Percentiles rank a stretch among this genome's conserved stretches.
phyloP scores from a whole-genome alignment of 768 basidiomycete species.

The Suillus lakei region DNA sequence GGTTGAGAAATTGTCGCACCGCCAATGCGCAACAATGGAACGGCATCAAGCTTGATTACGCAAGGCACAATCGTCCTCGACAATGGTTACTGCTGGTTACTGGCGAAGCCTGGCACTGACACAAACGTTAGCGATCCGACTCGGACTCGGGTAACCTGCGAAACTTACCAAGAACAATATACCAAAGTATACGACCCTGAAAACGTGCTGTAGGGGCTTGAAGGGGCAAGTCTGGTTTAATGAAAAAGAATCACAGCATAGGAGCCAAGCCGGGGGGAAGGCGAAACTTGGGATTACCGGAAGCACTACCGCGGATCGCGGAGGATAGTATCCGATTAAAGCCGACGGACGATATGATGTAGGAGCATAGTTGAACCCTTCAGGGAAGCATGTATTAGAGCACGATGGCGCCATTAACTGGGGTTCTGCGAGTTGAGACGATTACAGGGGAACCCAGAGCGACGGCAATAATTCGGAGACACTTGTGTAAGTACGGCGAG shows the following conservation, averaged over 20 bases:
- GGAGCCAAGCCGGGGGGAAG: too few species aligned
- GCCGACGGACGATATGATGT: not conserved
- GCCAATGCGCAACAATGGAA: not conserved
- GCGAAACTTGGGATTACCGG: not conserved
- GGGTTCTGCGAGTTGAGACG: not conserved
- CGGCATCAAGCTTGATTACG: not conserved
- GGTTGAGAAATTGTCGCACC: not conserved
- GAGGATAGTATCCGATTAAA: not conserved
- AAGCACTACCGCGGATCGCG: not conserved
- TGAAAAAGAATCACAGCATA: not conserved
- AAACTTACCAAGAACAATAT: not conserved
- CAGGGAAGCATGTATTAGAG: not conserved
- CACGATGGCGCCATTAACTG: not conserved
- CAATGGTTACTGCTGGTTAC: not conserved
- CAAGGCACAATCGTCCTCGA: not conserved
- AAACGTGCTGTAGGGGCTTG: not conserved
- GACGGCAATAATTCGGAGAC: not conserved
- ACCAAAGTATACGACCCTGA: constrained; percentile 5
- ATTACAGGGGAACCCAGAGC: too few species aligned
- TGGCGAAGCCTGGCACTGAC: not conserved
- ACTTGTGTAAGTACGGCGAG: not conserved
- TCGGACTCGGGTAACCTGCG: not conserved
- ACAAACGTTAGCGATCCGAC: not conserved
- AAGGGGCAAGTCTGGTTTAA: not conserved
- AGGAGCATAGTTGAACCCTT: not conserved